Evolutionary conservation across 2,329 filamentous ascomycete genomes (phyloP).

Genomic region (Ophiostoma angusticollis): DNA sequence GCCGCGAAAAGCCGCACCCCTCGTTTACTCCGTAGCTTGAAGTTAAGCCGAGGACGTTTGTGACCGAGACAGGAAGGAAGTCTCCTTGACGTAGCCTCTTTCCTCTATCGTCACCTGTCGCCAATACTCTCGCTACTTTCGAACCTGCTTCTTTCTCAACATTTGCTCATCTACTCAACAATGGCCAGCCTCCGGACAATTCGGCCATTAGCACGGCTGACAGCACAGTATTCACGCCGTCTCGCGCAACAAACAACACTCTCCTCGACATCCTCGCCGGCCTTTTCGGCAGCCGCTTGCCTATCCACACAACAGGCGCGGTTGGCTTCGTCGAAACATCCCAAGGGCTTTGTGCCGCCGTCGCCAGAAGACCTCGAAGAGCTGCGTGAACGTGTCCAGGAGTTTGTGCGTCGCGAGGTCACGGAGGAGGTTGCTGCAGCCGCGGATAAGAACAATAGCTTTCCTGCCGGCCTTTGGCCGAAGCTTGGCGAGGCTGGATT

Average conservation of each 20-base stretch:
- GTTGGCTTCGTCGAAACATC: conserved; percentile 49
- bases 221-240: background rate
- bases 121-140: background rate
- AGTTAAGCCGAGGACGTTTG: background rate
- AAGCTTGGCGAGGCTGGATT: conserved; percentile 88
- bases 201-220: conserved; percentile 19
- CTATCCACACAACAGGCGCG: conserved; percentile 13
- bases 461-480: conserved; percentile 83
- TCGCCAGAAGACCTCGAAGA: conserved; percentile 62
- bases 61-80: background rate
- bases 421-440: conserved; percentile 65
- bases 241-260: background rate
- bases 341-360: conserved; percentile 53
- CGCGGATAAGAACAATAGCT: conserved; percentile 79
- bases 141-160: background rate
- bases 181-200: conserved; percentile 30
- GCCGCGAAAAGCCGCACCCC: no score
- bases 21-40: no score
- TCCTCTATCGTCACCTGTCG: conserved; percentile 1
- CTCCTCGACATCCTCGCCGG: background rate
- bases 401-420: conserved; percentile 83
- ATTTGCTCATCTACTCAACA: background rate
- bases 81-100: background rate
- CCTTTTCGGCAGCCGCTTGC: background rate
- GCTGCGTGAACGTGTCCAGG: conserved; percentile 70